Evolutionary conservation across 2,329 filamentous ascomycete genomes (phyloP).

Genomic region (Aspergillus quadrilineatus): DNA sequence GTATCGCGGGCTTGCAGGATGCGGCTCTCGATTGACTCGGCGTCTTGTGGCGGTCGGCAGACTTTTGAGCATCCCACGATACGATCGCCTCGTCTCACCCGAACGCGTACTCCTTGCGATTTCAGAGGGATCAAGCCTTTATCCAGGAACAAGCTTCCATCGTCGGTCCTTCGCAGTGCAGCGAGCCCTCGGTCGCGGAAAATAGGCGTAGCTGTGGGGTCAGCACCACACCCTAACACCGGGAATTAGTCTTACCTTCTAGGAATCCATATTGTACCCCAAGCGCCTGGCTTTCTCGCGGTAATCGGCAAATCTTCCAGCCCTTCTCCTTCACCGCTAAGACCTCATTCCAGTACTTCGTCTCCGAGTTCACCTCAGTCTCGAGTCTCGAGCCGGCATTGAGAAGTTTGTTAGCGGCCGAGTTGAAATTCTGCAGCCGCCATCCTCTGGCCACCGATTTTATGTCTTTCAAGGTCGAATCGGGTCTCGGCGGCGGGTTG

Average conservation of each 20-base stretch:
- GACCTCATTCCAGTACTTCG: constrained; percentile 85
- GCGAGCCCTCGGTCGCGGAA: constrained; percentile 74
- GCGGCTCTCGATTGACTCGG: constrained; percentile 37
- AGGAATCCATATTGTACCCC: constrained; percentile 88
- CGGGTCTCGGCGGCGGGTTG: constrained; percentile 59
- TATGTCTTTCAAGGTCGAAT: constrained; percentile 55
- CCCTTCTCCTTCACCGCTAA: constrained; percentile 76
- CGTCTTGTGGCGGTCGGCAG: constrained; percentile 17
- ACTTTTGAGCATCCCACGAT: constrained; percentile 56
- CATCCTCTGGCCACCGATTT: constrained; percentile 64
- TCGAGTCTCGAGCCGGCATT: constrained; percentile 70
- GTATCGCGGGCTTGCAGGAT: constrained; percentile 49
- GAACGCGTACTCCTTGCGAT: constrained; percentile 65
- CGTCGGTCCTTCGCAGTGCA: constrained; percentile 69
- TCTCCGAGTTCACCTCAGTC: constrained; percentile 75
- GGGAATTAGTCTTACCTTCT: constrained; percentile 55
- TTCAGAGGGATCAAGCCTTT: constrained; percentile 52
- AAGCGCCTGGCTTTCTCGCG: constrained; percentile 69
- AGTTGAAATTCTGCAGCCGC: constrained; percentile 73
- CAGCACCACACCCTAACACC: background rate
- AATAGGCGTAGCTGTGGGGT: constrained; percentile 48
- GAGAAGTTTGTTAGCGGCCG: constrained; percentile 70
- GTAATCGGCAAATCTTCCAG: constrained; percentile 80
- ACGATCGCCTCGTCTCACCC: constrained; percentile 58
- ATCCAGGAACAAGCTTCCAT: constrained; percentile 75